Percentiles rank a stretch among this genome's conserved stretches.
These are phyloP conservation scores for Aspergillus nomiae DNA, from an alignment of 2,329 filamentous ascomycete species.

Conservation along the genomic window DNA sequence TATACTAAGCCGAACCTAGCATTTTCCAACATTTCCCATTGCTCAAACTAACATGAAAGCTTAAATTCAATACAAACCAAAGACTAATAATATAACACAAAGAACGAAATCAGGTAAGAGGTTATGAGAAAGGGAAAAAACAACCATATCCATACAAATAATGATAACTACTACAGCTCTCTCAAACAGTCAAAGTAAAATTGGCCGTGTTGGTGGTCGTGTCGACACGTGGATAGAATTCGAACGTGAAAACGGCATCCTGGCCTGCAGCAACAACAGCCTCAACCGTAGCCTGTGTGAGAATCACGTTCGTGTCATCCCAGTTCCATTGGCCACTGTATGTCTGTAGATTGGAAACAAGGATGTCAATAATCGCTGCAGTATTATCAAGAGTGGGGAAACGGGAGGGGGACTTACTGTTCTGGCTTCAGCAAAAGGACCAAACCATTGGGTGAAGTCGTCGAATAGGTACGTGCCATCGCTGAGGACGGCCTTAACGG, in stretches of 20 bases:
- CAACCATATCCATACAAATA: neutral
- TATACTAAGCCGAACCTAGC: neutral
- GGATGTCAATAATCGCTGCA: neutral
- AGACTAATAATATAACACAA: neutral
- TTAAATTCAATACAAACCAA: neutral
- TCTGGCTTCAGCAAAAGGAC: slow-evolving; percentile 53
- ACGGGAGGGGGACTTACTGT: slow-evolving; percentile 30
- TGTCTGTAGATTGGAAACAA: slow-evolving; percentile 37
- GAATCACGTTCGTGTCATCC: slow-evolving; percentile 49
- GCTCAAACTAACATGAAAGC: neutral
- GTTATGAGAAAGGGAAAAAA: neutral
- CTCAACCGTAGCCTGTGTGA: slow-evolving; percentile 49
- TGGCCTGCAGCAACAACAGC: slow-evolving; percentile 50
- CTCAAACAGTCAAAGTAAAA: slow-evolving; percentile 49
- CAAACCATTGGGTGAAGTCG: slow-evolving; percentile 58
- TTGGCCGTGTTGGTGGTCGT: slow-evolving; percentile 50
- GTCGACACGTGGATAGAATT: slow-evolving; percentile 56
- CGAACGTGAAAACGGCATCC: slow-evolving; percentile 54
- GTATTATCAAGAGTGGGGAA: neutral
- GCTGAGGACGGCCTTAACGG: slow-evolving; percentile 52
- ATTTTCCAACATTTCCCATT: neutral
- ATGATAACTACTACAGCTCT: neutral
- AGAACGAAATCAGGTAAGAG: neutral
- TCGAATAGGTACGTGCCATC: slow-evolving; percentile 57
- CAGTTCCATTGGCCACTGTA: slow-evolving; percentile 56